Evolutionary conservation across 345 rosid species (phyloP).

Genomic region (Eucalyptus leucophloia): DNA sequence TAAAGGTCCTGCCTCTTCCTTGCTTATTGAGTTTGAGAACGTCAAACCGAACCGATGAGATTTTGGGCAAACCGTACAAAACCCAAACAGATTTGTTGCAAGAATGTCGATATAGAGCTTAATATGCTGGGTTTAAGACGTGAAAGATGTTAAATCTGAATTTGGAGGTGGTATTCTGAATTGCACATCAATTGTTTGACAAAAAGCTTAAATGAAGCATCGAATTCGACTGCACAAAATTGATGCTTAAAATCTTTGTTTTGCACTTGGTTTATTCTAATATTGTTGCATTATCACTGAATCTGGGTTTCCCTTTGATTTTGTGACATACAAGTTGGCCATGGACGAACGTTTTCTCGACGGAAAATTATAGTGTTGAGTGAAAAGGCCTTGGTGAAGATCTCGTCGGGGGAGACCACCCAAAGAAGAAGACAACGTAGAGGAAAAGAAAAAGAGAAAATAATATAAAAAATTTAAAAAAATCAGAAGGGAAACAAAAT

Average conservation of each 20-base stretch:
- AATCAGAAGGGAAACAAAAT: background rate
- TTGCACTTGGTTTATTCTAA: background rate
- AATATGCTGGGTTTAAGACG: background rate
- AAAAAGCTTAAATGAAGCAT: background rate
- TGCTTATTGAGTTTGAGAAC: background rate
- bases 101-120: background rate
- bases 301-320: background rate
- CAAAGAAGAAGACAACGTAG: background rate
- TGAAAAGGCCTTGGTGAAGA: background rate
- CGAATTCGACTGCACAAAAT: too few relatives aligned
- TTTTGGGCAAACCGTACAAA: background rate
- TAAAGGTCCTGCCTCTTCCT: rapidly evolving
- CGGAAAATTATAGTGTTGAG: too few relatives aligned
- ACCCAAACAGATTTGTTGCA: background rate
- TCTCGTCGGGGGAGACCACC: background rate
- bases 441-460: background rate
- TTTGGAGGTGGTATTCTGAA: background rate
- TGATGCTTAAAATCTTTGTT: background rate
- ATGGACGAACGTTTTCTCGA: background rate
- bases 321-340: background rate
- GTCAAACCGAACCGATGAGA: background rate
- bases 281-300: background rate
- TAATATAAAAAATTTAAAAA: too few relatives aligned
- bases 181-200: background rate
- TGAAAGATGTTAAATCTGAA: background rate